These are phyloP conservation scores for Trypanosoma scelopori DNA, from an alignment of 208 protist genomes.

Conservation along the genomic window DNA sequence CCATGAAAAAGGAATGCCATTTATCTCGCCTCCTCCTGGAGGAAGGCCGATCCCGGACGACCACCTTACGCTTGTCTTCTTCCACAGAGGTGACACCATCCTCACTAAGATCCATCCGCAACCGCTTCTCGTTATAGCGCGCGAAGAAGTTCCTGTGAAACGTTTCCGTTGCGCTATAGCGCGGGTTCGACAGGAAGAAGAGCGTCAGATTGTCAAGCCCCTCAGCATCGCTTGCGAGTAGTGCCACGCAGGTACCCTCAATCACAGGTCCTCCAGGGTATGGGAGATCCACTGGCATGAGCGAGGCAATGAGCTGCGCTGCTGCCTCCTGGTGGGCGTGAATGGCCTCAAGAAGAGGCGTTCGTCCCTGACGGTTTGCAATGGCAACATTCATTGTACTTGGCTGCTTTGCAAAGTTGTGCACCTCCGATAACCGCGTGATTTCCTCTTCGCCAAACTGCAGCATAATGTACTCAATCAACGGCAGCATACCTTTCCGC, in stretches of 20 bases:
- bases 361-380: slow-evolving; percentile 60
- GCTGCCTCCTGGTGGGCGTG: slow-evolving; percentile 50
- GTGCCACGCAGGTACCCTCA: slow-evolving; percentile 63
- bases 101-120: slow-evolving; percentile 22
- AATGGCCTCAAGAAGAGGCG: slow-evolving; percentile 70
- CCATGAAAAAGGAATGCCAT: not conserved
- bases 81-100: not conserved
- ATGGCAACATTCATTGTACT: slow-evolving; percentile 35
- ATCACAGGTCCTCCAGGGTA: slow-evolving; percentile 59
- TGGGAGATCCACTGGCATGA: slow-evolving; percentile 12
- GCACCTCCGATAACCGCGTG: slow-evolving; percentile 24
- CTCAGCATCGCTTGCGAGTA: slow-evolving; percentile 52
- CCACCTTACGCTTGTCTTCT: not conserved
- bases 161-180: slow-evolving; percentile 18
- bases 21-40: not conserved
- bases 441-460: slow-evolving; percentile 80
- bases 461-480: slow-evolving; percentile 79
- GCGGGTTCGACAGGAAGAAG: slow-evolving; percentile 53
- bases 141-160: slow-evolving; percentile 27
- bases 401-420: slow-evolving; percentile 26
- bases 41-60: not conserved
- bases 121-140: slow-evolving; percentile 27
- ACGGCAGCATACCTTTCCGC: slow-evolving; percentile 40
- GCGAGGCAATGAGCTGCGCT: slow-evolving; percentile 60
- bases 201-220: slow-evolving; percentile 59